These are phyloP conservation scores for Ganoderma multipileum DNA, from an alignment of 1,284 basidiomycete species.

Conservation along the genomic window DNA sequence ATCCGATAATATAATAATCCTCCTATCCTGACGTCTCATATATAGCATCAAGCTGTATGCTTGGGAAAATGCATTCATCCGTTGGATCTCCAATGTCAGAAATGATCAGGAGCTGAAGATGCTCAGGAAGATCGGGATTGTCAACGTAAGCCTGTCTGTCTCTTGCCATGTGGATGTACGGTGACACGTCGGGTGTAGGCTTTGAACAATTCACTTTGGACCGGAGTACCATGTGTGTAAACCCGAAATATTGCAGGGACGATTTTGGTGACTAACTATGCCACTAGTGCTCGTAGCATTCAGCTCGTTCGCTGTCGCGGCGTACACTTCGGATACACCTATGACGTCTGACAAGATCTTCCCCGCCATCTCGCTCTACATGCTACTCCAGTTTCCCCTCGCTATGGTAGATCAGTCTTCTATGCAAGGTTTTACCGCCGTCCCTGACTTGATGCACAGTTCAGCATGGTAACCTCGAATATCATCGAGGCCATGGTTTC, in stretches of 20 bases:
- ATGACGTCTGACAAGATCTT: constrained; percentile 94
- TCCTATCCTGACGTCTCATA: neutral
- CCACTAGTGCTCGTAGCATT: constrained; percentile 79
- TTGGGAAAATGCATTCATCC: constrained; percentile 90
- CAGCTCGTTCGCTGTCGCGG: constrained; percentile 86
- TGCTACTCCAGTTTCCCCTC: constrained; percentile 89
- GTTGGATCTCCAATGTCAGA: constrained; percentile 76
- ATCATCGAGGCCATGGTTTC: constrained; percentile 90
- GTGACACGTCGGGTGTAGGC: constrained; percentile 46
- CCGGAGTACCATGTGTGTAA: constrained; percentile 62
- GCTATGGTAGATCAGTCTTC: constrained; percentile 65
- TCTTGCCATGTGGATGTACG: neutral
- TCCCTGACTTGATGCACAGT: constrained; percentile 43
- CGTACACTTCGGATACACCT: constrained; percentile 70
- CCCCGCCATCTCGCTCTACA: constrained; percentile 93
- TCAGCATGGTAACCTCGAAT: constrained; percentile 75
- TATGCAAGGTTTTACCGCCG: too few species aligned
- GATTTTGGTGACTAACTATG: constrained; percentile 18
- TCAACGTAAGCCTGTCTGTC: constrained; percentile 53
- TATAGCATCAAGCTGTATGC: constrained; percentile 80
- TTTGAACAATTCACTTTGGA: constrained; percentile 68
- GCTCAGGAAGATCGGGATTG: constrained; percentile 82
- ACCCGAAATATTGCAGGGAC: constrained; percentile 17
- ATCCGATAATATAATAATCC: neutral
- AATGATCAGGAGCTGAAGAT: constrained; percentile 88